Conservation (phyloP, 2,329 filamentous ascomycete genomes). For the Metarhizium anisopliae region DNA sequence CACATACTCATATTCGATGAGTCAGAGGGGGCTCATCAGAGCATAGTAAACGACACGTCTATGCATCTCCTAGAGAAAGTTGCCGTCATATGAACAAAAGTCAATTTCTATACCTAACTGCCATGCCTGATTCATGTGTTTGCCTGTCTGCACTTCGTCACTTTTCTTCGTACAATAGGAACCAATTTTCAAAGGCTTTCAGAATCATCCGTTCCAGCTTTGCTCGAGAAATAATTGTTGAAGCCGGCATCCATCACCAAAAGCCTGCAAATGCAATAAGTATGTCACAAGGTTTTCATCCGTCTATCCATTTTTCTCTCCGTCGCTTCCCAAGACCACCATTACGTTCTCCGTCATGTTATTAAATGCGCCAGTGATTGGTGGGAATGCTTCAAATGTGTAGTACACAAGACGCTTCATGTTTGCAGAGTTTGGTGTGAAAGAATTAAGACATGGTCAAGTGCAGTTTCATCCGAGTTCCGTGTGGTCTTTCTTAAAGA, state of each 20-base stretch:
- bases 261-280: background rate
- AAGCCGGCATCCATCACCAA: background rate
- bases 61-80: no score
- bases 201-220: background rate
- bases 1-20: no score
- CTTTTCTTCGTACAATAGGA: conserved; percentile 1
- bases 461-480: background rate
- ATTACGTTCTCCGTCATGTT: conserved; percentile 13
- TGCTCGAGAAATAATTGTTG: background rate
- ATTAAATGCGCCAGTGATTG: conserved; percentile 14
- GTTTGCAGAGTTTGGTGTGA: background rate
- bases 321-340: conserved; percentile 5
- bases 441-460: conserved; percentile 1
- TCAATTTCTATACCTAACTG: conserved; percentile 5
- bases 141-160: background rate
- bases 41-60: no score
- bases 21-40: no score
- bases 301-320: conserved; percentile 18
- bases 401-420: conserved; percentile 1
- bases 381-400: conserved; percentile 7
- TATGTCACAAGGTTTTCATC: conserved; percentile 5
- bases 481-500: background rate
- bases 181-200: background rate
- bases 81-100: background rate
- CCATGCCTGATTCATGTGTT: background rate